Percentiles rank a stretch among this genome's conserved stretches.
phyloP scores from a whole-genome alignment of 108 stramenopile genomes.

The Cyclotella atomus region DNA sequence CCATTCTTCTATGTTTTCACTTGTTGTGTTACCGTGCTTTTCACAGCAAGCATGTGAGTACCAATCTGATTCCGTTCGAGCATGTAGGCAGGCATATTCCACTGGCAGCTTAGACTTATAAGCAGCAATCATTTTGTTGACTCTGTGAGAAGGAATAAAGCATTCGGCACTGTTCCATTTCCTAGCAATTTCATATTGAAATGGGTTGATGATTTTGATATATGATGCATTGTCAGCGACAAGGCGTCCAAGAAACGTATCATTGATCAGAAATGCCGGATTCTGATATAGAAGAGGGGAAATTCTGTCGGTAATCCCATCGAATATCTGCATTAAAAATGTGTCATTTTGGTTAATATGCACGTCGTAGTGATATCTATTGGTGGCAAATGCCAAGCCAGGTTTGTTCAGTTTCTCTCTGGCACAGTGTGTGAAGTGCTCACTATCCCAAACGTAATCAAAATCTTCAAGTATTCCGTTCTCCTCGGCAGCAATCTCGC shows the following conservation, averaged over 20 bases:
- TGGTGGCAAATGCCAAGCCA: neutral
- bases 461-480: neutral
- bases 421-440: slow-evolving; percentile 1
- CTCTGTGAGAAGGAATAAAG: neutral
- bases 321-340: neutral
- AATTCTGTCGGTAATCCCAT: neutral
- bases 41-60: neutral
- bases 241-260: no score
- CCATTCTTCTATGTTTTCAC: neutral
- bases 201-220: neutral
- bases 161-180: neutral
- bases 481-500: neutral
- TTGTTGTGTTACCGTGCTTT: neutral
- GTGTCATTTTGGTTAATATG: neutral
- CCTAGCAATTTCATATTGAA: no score
- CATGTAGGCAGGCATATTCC: neutral
- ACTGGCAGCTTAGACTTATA: neutral
- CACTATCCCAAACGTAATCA: neutral
- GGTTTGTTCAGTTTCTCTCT: neutral
- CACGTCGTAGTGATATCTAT: neutral
- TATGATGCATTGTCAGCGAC: neutral
- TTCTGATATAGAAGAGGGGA: neutral
- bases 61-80: neutral
- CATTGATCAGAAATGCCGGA: no score
- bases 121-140: neutral